phyloP scores from a whole-genome alignment of 495 filamentous ascomycete genomes.

The Lasiosphaeriaceae sp. region DNA sequence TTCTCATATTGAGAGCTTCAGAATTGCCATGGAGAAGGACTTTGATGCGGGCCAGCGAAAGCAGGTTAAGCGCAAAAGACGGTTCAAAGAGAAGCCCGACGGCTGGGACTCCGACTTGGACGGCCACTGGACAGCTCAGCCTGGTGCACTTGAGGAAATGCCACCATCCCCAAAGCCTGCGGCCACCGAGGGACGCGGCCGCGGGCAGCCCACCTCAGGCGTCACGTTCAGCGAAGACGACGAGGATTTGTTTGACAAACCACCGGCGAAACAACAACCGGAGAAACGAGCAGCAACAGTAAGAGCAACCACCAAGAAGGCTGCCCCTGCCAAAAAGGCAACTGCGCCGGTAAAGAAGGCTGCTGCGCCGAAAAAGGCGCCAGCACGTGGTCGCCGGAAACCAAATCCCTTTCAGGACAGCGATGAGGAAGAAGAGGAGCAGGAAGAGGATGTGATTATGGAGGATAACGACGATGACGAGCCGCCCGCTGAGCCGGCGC shows the following conservation, averaged over 20 bases:
- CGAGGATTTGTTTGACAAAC: conserved; percentile 38
- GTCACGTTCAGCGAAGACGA: conserved; percentile 23
- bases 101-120: conserved; percentile 84
- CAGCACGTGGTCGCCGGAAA: conserved; percentile 43
- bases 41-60: conserved; percentile 67
- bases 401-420: conserved; percentile 54
- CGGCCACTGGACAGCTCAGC: conserved; percentile 78
- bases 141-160: conserved; percentile 57
- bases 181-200: conserved; percentile 32
- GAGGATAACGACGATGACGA: conserved; percentile 60
- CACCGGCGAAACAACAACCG: conserved; percentile 23
- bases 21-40: conserved; percentile 63
- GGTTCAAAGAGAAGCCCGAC: conserved; percentile 70
- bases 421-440: conserved; percentile 62
- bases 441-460: conserved; percentile 59
- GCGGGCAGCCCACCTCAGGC: conserved; percentile 18
- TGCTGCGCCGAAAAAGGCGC: conserved; percentile 32
- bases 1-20: conserved; percentile 66
- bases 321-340: conserved; percentile 38
- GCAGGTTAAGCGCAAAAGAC: conserved; percentile 48
- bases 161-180: conserved; percentile 41
- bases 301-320: conserved; percentile 35
- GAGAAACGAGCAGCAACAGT: conserved; percentile 33
- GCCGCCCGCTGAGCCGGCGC: conserved; percentile 21
- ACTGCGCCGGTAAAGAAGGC: conserved; percentile 42